Evolutionary conservation across 495 filamentous ascomycete genomes (phyloP).

Genomic region (Aspergillus wentii): DNA sequence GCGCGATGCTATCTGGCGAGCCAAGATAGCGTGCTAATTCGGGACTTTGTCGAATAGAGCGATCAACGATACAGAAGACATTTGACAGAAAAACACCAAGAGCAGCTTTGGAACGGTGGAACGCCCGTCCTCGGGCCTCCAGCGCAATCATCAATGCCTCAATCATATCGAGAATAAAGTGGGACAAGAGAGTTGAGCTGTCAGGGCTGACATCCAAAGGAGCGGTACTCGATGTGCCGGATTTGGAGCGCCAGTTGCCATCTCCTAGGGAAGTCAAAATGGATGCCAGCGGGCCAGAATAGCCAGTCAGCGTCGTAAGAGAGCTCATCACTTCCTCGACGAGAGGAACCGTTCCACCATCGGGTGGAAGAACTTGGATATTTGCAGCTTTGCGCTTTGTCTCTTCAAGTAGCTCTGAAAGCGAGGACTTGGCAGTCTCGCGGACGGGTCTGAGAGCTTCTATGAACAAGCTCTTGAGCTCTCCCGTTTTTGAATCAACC

Average conservation of each 20-base stretch:
- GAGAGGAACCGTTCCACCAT: slow-evolving; percentile 73
- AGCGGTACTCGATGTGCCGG: slow-evolving; percentile 59
- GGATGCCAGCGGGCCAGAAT: slow-evolving; percentile 79
- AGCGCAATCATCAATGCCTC: slow-evolving; percentile 72
- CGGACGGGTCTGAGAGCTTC: slow-evolving; percentile 85
- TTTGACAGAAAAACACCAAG: slow-evolving; percentile 92
- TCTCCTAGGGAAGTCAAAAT: slow-evolving; percentile 90
- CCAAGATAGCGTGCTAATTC: slow-evolving; percentile 72
- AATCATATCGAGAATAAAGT: slow-evolving; percentile 82
- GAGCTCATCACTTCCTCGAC: slow-evolving; percentile 83
- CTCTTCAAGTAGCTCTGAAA: slow-evolving; percentile 82
- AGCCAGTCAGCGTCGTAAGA: slow-evolving; percentile 79
- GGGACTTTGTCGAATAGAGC: slow-evolving; percentile 69
- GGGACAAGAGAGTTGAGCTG: slow-evolving; percentile 78
- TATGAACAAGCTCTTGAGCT: slow-evolving; percentile 75
- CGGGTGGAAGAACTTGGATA: slow-evolving; percentile 64
- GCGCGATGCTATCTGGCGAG: slow-evolving; percentile 50
- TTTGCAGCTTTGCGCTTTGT: slow-evolving; percentile 62
- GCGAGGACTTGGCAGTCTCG: slow-evolving; percentile 83
- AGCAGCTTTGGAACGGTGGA: slow-evolving; percentile 72
- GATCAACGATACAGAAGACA: slow-evolving; percentile 77
- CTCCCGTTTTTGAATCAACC: slow-evolving; percentile 76
- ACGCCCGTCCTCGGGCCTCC: slow-evolving; percentile 66
- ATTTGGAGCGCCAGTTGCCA: slow-evolving; percentile 71
- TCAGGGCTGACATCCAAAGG: slow-evolving; percentile 86